Evolutionary conservation across 345 rosid genomes (phyloP).

Genomic region (Populus euphratica): DNA sequence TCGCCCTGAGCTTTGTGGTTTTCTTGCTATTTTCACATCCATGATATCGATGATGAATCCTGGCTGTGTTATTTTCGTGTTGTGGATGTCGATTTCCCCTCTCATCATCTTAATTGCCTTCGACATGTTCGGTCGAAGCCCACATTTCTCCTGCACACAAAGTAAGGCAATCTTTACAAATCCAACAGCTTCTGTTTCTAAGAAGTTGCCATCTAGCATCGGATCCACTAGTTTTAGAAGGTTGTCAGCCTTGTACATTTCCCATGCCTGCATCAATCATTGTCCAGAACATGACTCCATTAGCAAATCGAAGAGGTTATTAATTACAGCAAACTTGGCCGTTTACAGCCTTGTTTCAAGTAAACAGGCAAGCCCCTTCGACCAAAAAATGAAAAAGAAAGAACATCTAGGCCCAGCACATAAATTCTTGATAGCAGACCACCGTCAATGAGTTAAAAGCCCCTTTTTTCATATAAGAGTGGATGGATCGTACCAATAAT

Average conservation of each 20-base stretch:
- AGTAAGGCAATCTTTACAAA: slow-evolving; percentile 27
- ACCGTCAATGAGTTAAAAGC: no score
- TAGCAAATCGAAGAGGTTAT: not conserved
- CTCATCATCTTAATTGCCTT: slow-evolving; percentile 28
- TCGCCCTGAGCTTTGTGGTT: not conserved
- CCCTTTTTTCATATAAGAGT: no score
- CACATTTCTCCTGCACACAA: slow-evolving; percentile 32
- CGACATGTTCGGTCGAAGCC: slow-evolving; percentile 29
- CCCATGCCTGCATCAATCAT: slow-evolving; percentile 32
- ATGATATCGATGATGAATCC: slow-evolving; percentile 18
- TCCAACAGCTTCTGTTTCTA: slow-evolving; percentile 22
- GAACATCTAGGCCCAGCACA: not conserved
- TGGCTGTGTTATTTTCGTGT: slow-evolving; percentile 11
- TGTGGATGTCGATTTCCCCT: slow-evolving; percentile 13
- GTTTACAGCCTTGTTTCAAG: not conserved
- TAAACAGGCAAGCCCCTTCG: not conserved
- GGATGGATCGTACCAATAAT: no score
- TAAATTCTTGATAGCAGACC: not conserved
- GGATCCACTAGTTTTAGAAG: slow-evolving; percentile 29
- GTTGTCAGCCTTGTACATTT: slow-evolving; percentile 24
- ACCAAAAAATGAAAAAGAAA: no score
- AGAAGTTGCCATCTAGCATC: slow-evolving; percentile 14
- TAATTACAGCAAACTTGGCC: not conserved
- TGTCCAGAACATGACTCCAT: not conserved
- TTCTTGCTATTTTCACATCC: slow-evolving; percentile 23